These are phyloP conservation scores for Thelonectria rubi DNA, from an alignment of 2,329 filamentous ascomycete genomes.

Conservation along the genomic window DNA sequence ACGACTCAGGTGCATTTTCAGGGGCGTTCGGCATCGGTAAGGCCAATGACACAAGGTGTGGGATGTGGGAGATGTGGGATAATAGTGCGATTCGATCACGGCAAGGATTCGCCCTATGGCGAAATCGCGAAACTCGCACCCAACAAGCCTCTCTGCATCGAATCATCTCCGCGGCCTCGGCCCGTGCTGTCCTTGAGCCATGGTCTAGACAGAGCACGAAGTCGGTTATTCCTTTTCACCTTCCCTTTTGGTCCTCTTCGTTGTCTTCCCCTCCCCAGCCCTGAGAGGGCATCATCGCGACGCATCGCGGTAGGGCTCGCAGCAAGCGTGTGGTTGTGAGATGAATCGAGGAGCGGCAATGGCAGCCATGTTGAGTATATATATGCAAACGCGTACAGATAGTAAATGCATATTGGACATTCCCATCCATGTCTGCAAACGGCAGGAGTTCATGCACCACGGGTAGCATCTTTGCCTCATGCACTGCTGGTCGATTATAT, in stretches of 20 bases:
- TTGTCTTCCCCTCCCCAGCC: no score
- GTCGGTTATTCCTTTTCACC: neutral
- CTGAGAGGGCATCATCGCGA: no score
- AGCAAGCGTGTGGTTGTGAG: no score
- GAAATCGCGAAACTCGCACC: neutral
- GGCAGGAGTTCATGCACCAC: no score
- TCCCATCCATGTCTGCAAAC: no score
- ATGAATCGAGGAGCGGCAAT: no score
- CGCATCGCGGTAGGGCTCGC: no score
- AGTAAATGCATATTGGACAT: no score
- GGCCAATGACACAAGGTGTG: constrained; percentile 8
- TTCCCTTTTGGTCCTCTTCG: neutral
- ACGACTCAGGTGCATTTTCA: neutral
- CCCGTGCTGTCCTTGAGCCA: neutral
- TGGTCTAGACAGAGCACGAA: neutral
- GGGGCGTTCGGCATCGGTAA: constrained; percentile 13
- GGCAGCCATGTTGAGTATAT: no score
- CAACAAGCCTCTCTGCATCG: neutral
- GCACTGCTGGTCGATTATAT: no score
- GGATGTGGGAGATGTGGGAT: constrained; percentile 14
- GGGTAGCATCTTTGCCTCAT: no score
- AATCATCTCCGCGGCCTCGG: neutral
- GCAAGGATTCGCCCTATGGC: neutral
- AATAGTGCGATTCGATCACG: constrained; percentile 4
- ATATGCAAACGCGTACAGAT: no score